A percentile compares a stretch with the other conserved stretches of the same genome.
Conservation (phyloP, 2,329 filamentous ascomycete species). For the Cordyceps farinosa region DNA sequence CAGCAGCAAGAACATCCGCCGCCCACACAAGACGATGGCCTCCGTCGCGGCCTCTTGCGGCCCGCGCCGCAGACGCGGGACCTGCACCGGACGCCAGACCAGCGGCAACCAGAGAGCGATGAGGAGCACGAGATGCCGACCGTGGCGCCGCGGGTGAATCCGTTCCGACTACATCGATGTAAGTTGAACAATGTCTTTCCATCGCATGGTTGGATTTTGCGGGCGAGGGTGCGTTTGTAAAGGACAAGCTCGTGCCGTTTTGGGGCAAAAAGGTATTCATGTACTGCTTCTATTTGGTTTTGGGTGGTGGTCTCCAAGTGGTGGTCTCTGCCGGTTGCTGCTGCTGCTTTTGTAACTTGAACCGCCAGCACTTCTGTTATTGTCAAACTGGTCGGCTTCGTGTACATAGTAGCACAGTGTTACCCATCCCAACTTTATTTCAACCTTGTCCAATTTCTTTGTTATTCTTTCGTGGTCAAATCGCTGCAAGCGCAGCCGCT, state of each 20-base stretch:
- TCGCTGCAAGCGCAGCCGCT: slow-evolving; percentile 6
- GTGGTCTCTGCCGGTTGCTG: neutral
- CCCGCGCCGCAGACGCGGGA: slow-evolving; percentile 13
- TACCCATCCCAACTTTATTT: neutral
- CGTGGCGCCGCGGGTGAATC: slow-evolving; percentile 32
- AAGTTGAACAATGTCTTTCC: slow-evolving; percentile 22
- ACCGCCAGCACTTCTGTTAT: neutral
- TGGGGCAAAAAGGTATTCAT: too few species aligned
- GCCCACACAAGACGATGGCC: neutral
- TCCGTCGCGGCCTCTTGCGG: neutral
- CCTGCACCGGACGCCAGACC: slow-evolving; percentile 28
- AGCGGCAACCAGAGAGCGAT: slow-evolving; percentile 18
- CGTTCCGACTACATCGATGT: slow-evolving; percentile 37
- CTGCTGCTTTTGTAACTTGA: slow-evolving; percentile 1
- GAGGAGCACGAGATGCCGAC: slow-evolving; percentile 24
- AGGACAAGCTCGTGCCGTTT: neutral
- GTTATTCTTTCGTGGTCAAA: too few species aligned
- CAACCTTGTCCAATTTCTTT: neutral
- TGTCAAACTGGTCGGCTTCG: neutral
- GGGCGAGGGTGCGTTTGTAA: neutral
- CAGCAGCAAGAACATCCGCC: slow-evolving; percentile 17
- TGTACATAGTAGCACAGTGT: neutral
- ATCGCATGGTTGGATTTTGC: neutral
- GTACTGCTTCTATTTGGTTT: too few species aligned
- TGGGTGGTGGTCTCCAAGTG: neutral